phyloP scores from a whole-genome alignment of 2,329 filamentous ascomycete genomes.

The Sporothrix globosa region DNA sequence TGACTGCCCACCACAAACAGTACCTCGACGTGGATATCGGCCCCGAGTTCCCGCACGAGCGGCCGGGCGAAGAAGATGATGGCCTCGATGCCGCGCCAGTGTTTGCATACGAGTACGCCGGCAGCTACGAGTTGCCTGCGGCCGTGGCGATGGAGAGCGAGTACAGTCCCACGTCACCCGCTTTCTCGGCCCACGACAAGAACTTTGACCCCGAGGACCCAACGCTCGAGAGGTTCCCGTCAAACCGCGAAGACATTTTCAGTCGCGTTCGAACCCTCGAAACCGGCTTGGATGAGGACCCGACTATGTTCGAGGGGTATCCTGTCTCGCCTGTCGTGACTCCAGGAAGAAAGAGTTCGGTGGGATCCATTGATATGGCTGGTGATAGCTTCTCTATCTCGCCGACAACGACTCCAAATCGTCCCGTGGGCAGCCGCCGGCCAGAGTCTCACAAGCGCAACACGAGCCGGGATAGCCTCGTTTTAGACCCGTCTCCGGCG shows the following conservation, averaged over 20 bases:
- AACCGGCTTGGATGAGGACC: conserved; percentile 50
- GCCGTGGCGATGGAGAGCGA: conserved; percentile 34
- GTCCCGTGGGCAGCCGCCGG: not conserved
- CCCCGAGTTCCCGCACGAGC: conserved; percentile 36
- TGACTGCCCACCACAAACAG: not conserved
- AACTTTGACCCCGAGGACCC: conserved; percentile 52
- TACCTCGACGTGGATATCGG: conserved; percentile 31
- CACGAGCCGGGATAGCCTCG: conserved; percentile 39
- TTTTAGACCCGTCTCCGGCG: conserved; percentile 38
- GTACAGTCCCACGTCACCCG: not conserved
- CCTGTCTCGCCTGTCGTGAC: conserved; percentile 46
- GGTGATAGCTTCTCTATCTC: conserved; percentile 45
- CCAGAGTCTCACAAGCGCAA: not conserved
- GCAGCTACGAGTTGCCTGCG: conserved; percentile 40
- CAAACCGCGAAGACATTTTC: conserved; percentile 50
- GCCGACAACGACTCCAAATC: conserved; percentile 37
- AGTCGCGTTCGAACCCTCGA: conserved; percentile 52
- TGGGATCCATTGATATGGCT: conserved; percentile 46
- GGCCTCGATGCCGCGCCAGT: conserved; percentile 44
- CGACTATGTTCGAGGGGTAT: conserved; percentile 44
- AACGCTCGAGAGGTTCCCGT: conserved; percentile 54
- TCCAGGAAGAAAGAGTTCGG: conserved; percentile 42
- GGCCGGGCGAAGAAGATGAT: conserved; percentile 26
- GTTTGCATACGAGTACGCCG: conserved; percentile 54
- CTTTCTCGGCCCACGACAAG: conserved; percentile 28